These are phyloP conservation scores for Camellia japonica DNA, from an alignment of 148 eudicot genomes.

Conservation along the genomic window DNA sequence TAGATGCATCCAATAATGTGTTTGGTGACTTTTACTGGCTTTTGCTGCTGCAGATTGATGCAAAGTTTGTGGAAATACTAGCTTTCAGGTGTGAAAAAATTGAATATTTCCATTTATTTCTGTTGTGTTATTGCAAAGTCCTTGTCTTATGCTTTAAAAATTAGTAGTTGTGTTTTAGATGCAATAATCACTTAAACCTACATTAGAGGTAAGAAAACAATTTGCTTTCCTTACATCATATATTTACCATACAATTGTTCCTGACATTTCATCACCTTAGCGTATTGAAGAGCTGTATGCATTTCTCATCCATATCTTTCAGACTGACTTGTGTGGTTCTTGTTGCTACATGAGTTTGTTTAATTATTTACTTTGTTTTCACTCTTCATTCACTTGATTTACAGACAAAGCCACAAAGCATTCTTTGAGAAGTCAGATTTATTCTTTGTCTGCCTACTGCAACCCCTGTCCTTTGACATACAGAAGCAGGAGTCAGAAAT, in stretches of 20 bases:
- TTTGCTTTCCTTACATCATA: not conserved
- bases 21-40: not conserved
- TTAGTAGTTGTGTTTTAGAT: not conserved
- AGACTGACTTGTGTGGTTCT: not conserved
- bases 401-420: slow-evolving; percentile 64
- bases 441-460: slow-evolving; percentile 54
- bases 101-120: not conserved
- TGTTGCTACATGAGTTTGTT: not conserved
- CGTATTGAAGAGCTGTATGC: not conserved
- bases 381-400: slow-evolving; percentile 9
- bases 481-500: slow-evolving; percentile 60
- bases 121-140: not conserved
- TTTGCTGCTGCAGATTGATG: slow-evolving; percentile 50
- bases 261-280: not conserved
- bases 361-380: not conserved
- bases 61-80: slow-evolving; percentile 58
- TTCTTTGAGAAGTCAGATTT: slow-evolving; percentile 68
- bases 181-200: not conserved
- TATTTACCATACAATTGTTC: not conserved
- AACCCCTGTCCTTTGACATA: slow-evolving; percentile 53
- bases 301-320: not conserved
- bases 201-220: not conserved
- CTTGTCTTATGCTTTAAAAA: not conserved
- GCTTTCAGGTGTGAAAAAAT: slow-evolving; percentile 55
- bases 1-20: not conserved